A percentile compares a stretch with the other conserved stretches of the same genome.
Conservation (phyloP, 169 alveolate species). For the Eimeria sp. region DNA sequence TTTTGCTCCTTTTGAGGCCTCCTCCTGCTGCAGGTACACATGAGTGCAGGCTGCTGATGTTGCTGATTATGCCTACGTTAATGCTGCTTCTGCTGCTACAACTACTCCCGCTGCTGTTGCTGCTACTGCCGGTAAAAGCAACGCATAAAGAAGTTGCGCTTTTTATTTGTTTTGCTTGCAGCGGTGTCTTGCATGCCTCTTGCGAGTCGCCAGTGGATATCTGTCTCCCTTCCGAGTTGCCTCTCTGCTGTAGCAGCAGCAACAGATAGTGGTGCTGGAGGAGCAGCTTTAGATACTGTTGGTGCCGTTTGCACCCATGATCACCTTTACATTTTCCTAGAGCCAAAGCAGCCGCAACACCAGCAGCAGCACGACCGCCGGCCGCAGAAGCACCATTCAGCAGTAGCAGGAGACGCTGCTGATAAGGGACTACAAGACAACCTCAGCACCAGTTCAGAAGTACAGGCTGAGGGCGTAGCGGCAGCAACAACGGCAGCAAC, state of each 20-base stretch:
- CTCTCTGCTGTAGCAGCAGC: slow-evolving; percentile 4
- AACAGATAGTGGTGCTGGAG: not conserved
- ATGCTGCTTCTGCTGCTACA: not conserved
- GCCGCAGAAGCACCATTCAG: too few species aligned
- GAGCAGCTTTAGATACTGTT: not conserved
- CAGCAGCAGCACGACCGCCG: not conserved
- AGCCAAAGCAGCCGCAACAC: not conserved
- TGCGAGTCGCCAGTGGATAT: not conserved
- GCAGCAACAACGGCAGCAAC: not conserved
- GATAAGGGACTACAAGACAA: not conserved
- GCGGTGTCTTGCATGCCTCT: not conserved
- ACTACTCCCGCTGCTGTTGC: not conserved
- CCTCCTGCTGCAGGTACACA: slow-evolving; percentile 27
- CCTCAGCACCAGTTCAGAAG: not conserved
- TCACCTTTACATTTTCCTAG: not conserved
- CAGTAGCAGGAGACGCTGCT: not conserved
- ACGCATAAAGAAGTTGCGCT: not conserved
- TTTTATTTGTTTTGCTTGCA: not conserved
- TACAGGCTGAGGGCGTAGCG: not conserved
- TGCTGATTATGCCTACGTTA: too few species aligned
- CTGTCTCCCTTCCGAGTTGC: not conserved
- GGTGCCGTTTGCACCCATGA: not conserved
- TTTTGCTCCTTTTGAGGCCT: not conserved
- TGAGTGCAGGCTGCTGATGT: not conserved
- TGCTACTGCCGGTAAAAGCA: too few species aligned